Conservation (phyloP, 2,329 filamentous ascomycete genomes). For the Phialocephala subalpina region DNA sequence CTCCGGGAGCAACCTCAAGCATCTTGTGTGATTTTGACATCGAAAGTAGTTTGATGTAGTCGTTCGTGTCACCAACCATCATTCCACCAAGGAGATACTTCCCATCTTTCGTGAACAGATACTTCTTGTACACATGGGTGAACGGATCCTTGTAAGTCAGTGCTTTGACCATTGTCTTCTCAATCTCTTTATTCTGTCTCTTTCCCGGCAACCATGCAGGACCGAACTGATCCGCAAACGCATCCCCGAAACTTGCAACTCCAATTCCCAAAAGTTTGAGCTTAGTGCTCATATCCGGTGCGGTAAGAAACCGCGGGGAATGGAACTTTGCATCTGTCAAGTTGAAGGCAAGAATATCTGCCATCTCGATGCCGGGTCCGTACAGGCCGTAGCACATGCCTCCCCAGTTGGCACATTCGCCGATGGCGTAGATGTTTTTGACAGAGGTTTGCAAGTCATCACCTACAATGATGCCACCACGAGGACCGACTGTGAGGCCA, state of each 20-base stretch:
- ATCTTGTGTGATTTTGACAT: conserved; percentile 86
- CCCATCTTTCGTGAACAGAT: conserved; percentile 87
- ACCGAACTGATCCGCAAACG: conserved; percentile 88
- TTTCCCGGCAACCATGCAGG: conserved; percentile 49
- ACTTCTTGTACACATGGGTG: conserved; percentile 90
- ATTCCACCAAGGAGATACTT: conserved; percentile 94
- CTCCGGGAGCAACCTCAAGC: conserved; percentile 78
- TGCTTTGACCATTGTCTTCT: conserved; percentile 73
- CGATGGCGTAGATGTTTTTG: conserved; percentile 82
- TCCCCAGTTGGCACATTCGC: conserved; percentile 91
- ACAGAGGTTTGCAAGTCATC: conserved; percentile 73
- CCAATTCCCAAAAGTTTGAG: conserved; percentile 89
- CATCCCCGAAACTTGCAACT: conserved; percentile 94
- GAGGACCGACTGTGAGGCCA: conserved; percentile 74
- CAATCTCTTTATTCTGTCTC: no score
- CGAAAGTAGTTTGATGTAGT: conserved; percentile 88
- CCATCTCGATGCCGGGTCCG: conserved; percentile 90
- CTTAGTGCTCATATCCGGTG: conserved; percentile 90
- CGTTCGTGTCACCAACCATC: conserved; percentile 94
- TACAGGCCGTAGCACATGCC: conserved; percentile 89
- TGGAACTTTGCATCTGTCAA: conserved; percentile 83
- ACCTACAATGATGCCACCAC: conserved; percentile 73
- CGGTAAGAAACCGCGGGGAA: conserved; percentile 73
- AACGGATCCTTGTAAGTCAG: conserved; percentile 92
- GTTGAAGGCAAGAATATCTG: conserved; percentile 90